Base-by-base conservation (phyloP, 225 moss, liverwort and hornwort genomes). In the Physcomitrellopsis africana region DNA sequence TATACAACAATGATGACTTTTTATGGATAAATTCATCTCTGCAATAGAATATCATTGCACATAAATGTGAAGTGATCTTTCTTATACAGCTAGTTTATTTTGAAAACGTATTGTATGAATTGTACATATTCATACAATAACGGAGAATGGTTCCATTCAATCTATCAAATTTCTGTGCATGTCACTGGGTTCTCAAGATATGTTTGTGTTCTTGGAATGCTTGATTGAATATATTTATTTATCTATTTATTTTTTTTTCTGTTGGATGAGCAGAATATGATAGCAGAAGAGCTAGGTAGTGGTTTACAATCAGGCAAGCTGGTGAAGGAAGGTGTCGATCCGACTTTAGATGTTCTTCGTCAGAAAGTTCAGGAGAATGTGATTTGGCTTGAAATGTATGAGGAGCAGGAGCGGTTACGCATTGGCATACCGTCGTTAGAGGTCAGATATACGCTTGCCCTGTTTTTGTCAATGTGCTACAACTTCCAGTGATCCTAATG, bases 381-480 rank as follows among this genome's bases (percentile, higher is more conserved):
- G 59, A 72, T 72, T 55, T 81, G 79, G 84, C 80, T 91, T 65
- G 73, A 79, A 58, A 78, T 62, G 10, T 89, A 82, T 78, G 81
- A 91, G 70, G 83, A 89, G 75, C 79, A 86, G 81, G 89, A 91
- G 75, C 82, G 88, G 72, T 62, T 69, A 49, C 89, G 86, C 74
- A 85, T 86, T 62, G 89, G 84, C 74, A 85, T 89, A 54, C 68
- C 86, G 61, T 83, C 91, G 43, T 77, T 91, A 63, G 89, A 91
- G 91, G 91, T 91, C 24, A 70, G 79, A 76, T 29, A 43, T 70
- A 51, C 44, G 24, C 59, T 48, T 69, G 19, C 68, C 56, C 18
- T 72, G 17, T 68, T 45, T 54, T 47, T 47, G 46, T 52, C 51
- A 12, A 64, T 78, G 66, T 70, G 53, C 63, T 68, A 62, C 78